Evolutionary conservation across 2,329 filamentous ascomycete genomes (phyloP).

Genomic region (Lecanicillium sp.): DNA sequence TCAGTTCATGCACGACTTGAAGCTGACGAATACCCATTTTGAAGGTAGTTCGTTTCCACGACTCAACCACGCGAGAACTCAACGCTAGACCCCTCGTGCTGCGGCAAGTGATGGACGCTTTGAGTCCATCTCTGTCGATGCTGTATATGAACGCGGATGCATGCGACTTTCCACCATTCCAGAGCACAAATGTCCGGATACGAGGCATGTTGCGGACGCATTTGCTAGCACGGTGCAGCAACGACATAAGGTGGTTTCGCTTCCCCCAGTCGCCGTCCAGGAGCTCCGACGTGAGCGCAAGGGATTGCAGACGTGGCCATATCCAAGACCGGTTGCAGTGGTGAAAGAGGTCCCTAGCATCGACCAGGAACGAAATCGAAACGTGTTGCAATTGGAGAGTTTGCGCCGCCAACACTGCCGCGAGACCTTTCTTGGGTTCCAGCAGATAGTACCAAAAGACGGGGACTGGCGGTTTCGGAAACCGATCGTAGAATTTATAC

Average conservation of each 20-base stretch:
- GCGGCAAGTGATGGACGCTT: constrained; percentile 22
- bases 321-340: constrained; percentile 15
- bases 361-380: constrained; percentile 19
- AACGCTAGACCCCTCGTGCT: constrained; percentile 23
- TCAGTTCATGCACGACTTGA: constrained; percentile 15
- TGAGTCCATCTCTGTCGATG: constrained; percentile 9
- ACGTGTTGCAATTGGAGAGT: constrained; percentile 20
- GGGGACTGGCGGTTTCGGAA: constrained; percentile 3
- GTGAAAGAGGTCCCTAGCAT: constrained; percentile 21
- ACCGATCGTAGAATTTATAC: constrained; percentile 12
- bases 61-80: constrained; percentile 16
- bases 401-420: constrained; percentile 16
- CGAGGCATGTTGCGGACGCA: constrained; percentile 21
- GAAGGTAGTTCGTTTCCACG: too few relatives aligned
- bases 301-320: constrained; percentile 21
- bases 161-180: constrained; percentile 21
- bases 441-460: constrained; percentile 6
- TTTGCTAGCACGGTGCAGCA: constrained; percentile 17
- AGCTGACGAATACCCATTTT: constrained; percentile 12
- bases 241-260: constrained; percentile 11
- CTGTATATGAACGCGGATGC: constrained; percentile 26
- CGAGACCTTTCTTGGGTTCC: constrained; percentile 9
- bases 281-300: constrained; percentile 25
- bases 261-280: constrained; percentile 14
- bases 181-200: constrained; percentile 23